These are phyloP conservation scores for Fusarium sterilihyphosum DNA, from an alignment of 2,329 filamentous ascomycete species.

Conservation along the genomic window DNA sequence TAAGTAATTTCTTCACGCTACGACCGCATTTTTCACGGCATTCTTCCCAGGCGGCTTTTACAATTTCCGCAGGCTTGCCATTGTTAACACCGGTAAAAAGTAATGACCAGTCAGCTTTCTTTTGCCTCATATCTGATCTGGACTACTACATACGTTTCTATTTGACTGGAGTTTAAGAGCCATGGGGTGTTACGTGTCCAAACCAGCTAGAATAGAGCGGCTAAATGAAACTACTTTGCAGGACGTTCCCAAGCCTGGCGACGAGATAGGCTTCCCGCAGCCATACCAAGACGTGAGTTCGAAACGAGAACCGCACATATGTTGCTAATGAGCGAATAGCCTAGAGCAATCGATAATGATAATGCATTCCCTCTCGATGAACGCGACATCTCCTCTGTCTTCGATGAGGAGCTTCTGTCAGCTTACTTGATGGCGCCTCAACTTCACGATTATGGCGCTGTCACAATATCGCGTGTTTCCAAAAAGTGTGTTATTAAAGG, in stretches of 20 bases:
- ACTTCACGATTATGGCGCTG: background rate
- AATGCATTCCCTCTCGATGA: rapidly evolving
- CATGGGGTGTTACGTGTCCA: background rate
- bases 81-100: no score
- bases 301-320: background rate
- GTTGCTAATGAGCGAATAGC: background rate
- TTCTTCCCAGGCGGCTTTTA: no score
- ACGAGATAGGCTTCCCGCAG: background rate
- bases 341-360: rapidly evolving
- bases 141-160: no score
- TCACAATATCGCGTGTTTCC: rapidly evolving
- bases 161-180: background rate
- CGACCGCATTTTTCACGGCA: no score
- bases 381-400: rapidly evolving
- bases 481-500: background rate
- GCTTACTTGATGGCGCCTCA: background rate
- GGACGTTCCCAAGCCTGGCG: background rate
- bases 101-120: no score
- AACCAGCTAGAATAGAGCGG: background rate
- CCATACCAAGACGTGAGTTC: background rate
- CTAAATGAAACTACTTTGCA: background rate
- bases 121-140: no score
- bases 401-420: background rate
- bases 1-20: rapidly evolving
- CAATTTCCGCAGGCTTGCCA: no score